Conservation (phyloP, 2,329 filamentous ascomycete genomes). For the Calonectria multiphialidica region DNA sequence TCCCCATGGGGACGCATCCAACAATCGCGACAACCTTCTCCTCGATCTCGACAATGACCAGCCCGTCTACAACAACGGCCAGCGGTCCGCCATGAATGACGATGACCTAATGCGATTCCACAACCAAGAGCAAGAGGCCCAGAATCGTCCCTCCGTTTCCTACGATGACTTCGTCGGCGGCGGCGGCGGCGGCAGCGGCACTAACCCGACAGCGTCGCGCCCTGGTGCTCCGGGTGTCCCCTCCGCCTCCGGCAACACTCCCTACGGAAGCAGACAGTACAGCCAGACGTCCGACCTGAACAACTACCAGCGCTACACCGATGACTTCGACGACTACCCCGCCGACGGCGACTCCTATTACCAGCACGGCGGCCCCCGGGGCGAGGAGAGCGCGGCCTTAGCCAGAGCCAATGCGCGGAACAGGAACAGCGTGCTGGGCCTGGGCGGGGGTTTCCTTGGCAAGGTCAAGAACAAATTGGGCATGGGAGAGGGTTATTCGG, state of each 20-base stretch:
- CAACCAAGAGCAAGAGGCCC: conserved; percentile 75
- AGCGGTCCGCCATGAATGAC: conserved; percentile 83
- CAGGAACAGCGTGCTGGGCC: conserved; percentile 87
- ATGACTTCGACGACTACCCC: conserved; percentile 84
- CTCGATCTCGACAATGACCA: conserved; percentile 81
- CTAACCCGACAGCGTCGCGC: conserved; percentile 55
- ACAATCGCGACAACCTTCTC: conserved; percentile 70
- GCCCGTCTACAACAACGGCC: conserved; percentile 79
- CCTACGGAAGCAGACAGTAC: conserved; percentile 65
- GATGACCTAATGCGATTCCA: conserved; percentile 83
- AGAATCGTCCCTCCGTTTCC: conserved; percentile 84
- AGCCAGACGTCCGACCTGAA: conserved; percentile 85
- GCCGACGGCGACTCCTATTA: conserved; percentile 87
- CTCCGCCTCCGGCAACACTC: conserved; percentile 44
- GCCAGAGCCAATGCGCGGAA: conserved; percentile 71
- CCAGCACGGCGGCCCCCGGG: conserved; percentile 76
- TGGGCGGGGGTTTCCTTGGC: conserved; percentile 90
- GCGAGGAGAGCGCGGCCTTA: conserved; percentile 64
- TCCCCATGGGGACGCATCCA: conserved; percentile 63
- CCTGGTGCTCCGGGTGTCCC: conserved; percentile 47
- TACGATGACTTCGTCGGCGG: conserved; percentile 95
- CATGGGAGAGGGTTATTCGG: conserved; percentile 89
- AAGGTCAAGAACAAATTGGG: conserved; percentile 91
- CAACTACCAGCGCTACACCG: conserved; percentile 93
- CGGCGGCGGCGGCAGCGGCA: conserved; percentile 62